These are phyloP conservation scores for Canavalia ensiformis DNA, from an alignment of 306 rosid genomes.

Conservation along the genomic window DNA sequence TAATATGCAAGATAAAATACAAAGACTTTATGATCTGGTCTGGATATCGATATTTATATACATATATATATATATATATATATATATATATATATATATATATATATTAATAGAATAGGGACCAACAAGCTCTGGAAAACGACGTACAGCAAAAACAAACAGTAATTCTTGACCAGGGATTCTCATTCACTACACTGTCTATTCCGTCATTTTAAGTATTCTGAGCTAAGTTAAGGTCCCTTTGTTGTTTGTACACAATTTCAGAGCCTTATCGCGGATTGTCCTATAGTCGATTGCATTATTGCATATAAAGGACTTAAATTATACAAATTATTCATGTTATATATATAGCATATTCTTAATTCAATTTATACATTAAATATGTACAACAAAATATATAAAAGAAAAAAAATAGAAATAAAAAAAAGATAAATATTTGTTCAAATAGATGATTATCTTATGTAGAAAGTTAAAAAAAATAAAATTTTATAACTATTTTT, in stretches of 20 bases:
- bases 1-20: constrained; percentile 37
- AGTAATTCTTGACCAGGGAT: constrained; percentile 42
- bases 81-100: neutral
- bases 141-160: neutral
- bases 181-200: constrained; percentile 38
- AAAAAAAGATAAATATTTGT: too few relatives aligned
- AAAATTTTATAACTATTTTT: too few relatives aligned
- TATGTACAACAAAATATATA: too few relatives aligned
- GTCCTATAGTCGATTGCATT: constrained; percentile 5
- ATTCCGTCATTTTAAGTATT: neutral
- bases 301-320: too few relatives aligned
- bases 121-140: constrained; percentile 32
- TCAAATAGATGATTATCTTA: too few relatives aligned
- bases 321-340: too few relatives aligned
- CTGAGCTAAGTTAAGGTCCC: constrained; percentile 15
- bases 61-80: too few relatives aligned
- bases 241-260: constrained; percentile 8
- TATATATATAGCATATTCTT: too few relatives aligned
- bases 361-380: too few relatives aligned
- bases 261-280: neutral
- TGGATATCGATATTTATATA: neutral
- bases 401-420: too few relatives aligned
- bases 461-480: too few relatives aligned
- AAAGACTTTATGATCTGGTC: constrained; percentile 16
- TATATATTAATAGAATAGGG: neutral